Base-by-base conservation (phyloP, 2,329 filamentous ascomycete species). In the Ilyonectria mors-panacis region DNA sequence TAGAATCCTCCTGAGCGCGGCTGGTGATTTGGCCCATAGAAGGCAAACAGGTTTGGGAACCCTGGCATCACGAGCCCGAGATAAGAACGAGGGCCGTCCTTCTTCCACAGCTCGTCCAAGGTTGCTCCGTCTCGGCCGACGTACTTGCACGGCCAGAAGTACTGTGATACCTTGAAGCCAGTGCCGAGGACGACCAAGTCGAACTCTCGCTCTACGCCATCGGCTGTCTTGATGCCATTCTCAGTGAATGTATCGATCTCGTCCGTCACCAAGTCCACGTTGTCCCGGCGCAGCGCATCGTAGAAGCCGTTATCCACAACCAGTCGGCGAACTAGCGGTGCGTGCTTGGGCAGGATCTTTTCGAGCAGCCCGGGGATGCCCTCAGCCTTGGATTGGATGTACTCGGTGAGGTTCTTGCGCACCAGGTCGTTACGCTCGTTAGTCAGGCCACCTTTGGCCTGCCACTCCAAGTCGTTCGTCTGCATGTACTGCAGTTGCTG, bases 271-370 rank as follows among this genome's bases (percentile, higher is more conserved):
- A 65, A 33, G 12, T 61, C 51, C 3, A 57, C 57, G 17, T 61
- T 61, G 10, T 65, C 63, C 6, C 57, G 39, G 4, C 57, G 57
- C 6, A 65, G 63, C 30, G 39, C 23, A 23, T 65, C 63, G 21
- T 65, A 65, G 37, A 65, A 65, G 8, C 63, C 63, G 42, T 65
- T 65, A 19, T 65, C 63, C 23, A 65, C 63, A 2, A 65, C 63
- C 4, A 65, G 57, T 6, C 63, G 57, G n/a, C 63, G 63, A 4
- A 65, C 63, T 42, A 65, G n/a, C 1, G 63, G 63, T 1, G 56
- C 21, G 28, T 61, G n/a, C 4, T 51, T 56, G 12, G 63, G 63
- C 21, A 65, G 23, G 8, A 65, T 33, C 63, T 61, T 65, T 28
- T 65, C 56, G 21, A 51, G 33, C 2, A 65, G 44, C 5, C 50